These are phyloP conservation scores for Rutstroemia sydowiana DNA, from an alignment of 2,329 filamentous ascomycete genomes.

Conservation along the genomic window DNA sequence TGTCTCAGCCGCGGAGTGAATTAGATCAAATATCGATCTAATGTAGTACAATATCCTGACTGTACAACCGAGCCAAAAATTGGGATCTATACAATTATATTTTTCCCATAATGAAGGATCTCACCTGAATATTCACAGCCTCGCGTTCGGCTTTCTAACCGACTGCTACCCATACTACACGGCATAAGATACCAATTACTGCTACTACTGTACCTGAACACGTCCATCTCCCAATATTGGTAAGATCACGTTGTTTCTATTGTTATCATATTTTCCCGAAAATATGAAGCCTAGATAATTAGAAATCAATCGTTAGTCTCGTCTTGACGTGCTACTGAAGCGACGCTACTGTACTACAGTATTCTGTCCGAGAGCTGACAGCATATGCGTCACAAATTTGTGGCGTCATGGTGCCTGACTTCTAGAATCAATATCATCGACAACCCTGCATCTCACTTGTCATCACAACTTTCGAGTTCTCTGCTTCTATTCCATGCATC, in stretches of 20 bases:
- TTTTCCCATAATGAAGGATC: background rate
- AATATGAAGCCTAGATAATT: background rate
- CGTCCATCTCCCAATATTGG: slow-evolving; percentile 1
- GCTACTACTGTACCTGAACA: background rate
- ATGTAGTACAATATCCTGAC: background rate
- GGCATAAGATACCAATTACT: background rate
- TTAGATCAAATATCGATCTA: background rate
- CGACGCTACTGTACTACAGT: background rate
- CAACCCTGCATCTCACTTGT: background rate
- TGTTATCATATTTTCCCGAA: slow-evolving; percentile 7
- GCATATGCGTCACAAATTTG: background rate
- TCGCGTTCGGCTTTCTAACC: background rate
- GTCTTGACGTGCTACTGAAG: slow-evolving; percentile 4
- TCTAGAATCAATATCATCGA: background rate
- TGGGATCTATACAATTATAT: background rate
- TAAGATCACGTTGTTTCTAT: background rate
- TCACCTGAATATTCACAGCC: slow-evolving; percentile 1
- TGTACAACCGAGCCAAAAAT: background rate
- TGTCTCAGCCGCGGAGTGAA: too few species aligned
- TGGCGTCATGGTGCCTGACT: background rate
- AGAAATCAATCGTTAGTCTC: background rate
- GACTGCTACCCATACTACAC: background rate
- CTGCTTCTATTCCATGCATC: background rate
- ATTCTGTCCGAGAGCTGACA: slow-evolving; percentile 8
- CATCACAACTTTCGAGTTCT: background rate